phyloP scores from a whole-genome alignment of 495 filamentous ascomycete species.

The Penicillium malachiteum region DNA sequence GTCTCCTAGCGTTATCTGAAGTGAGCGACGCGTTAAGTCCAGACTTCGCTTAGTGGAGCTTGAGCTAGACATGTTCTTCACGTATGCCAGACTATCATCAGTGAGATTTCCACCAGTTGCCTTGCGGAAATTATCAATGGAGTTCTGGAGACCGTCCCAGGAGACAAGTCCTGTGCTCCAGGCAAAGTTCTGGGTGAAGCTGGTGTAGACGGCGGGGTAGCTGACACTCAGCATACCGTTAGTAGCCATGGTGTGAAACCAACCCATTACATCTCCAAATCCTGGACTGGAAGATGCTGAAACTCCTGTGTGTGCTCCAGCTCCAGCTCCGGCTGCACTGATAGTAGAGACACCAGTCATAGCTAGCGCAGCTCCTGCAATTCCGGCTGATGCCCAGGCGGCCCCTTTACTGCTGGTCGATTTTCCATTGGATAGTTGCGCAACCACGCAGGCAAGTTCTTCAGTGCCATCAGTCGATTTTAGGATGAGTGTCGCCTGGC shows the following conservation, averaged over 20 bases:
- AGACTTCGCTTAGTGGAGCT: constrained; percentile 52
- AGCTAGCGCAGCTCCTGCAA: constrained; percentile 82
- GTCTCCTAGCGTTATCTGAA: constrained; percentile 46
- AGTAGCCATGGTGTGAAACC: constrained; percentile 91
- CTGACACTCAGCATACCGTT: constrained; percentile 93
- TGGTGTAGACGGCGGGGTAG: constrained; percentile 82
- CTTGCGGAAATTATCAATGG: constrained; percentile 82
- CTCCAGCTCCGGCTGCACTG: constrained; percentile 50
- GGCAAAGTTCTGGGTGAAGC: constrained; percentile 87
- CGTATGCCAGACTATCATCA: constrained; percentile 68
- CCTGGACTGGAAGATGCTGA: constrained; percentile 71
- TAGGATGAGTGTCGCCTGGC: constrained; percentile 76
- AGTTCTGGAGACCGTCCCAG: constrained; percentile 74
- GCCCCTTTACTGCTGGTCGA: constrained; percentile 71
- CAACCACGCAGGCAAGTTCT: constrained; percentile 80
- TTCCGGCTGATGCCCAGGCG: constrained; percentile 78
- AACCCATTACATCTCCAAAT: constrained; percentile 82
- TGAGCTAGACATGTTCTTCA: constrained; percentile 59
- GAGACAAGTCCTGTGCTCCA: constrained; percentile 85
- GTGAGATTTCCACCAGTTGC: constrained; percentile 86
- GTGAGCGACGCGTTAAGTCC: constrained; percentile 52
- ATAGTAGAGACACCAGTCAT: constrained; percentile 72
- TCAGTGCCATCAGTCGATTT: constrained; percentile 56
- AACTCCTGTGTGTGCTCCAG: constrained; percentile 57
- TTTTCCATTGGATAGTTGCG: constrained; percentile 83